These are phyloP conservation scores for Penicillium silybi DNA, from an alignment of 495 filamentous ascomycete genomes.

Conservation along the genomic window DNA sequence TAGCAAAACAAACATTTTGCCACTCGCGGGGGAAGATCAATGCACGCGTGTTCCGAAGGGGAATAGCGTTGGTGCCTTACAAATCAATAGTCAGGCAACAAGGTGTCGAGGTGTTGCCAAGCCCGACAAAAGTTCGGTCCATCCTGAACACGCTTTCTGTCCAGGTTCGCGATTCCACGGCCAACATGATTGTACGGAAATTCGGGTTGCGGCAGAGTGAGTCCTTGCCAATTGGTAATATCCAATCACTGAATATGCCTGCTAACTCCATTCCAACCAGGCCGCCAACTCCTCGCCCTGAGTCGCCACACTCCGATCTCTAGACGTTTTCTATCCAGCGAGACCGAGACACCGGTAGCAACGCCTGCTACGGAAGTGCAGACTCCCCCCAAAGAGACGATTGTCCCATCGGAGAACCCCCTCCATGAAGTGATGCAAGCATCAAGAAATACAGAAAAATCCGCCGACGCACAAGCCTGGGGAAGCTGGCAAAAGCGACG, in stretches of 20 bases:
- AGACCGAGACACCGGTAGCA: slow-evolving; percentile 28
- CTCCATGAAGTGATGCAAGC: slow-evolving; percentile 13
- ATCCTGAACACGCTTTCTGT: slow-evolving; percentile 17
- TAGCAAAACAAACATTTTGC: background rate
- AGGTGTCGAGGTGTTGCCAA: slow-evolving; percentile 22
- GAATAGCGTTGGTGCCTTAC: slow-evolving; percentile 26
- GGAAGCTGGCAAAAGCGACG: slow-evolving; percentile 13
- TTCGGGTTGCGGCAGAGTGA: slow-evolving; percentile 43
- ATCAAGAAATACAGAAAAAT: slow-evolving; percentile 1
- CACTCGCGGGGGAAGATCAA: slow-evolving; percentile 7
- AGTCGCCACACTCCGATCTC: slow-evolving; percentile 34
- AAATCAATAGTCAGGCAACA: slow-evolving; percentile 1
- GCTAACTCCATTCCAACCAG: slow-evolving; percentile 19
- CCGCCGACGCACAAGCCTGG: slow-evolving; percentile 7
- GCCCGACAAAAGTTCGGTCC: slow-evolving; percentile 45
- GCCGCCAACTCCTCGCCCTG: slow-evolving; percentile 42
- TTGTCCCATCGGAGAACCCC: slow-evolving; percentile 11
- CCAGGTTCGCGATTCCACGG: slow-evolving; percentile 12
- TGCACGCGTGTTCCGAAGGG: slow-evolving; percentile 1
- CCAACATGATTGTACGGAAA: slow-evolving; percentile 45
- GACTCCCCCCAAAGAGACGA: slow-evolving; percentile 9
- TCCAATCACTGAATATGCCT: background rate
- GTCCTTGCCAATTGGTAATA: slow-evolving; percentile 11
- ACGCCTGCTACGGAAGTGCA: slow-evolving; percentile 16
- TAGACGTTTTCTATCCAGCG: slow-evolving; percentile 37